Conservation (phyloP, 2,329 filamentous ascomycete genomes). For the Lizonia empirigonia region DNA sequence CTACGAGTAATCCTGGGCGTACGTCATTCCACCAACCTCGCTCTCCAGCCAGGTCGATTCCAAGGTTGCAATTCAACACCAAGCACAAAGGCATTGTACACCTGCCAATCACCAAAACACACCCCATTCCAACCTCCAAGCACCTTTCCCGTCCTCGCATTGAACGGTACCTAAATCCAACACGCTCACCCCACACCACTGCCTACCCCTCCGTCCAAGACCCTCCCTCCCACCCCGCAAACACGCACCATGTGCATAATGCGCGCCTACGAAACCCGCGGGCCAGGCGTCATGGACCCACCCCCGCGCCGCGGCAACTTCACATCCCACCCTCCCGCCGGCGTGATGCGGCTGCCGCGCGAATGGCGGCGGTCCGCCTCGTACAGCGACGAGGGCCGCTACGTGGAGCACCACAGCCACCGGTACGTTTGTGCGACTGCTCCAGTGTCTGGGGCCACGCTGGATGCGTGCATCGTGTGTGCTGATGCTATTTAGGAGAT, state of each 20-base stretch:
- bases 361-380: conserved; percentile 38
- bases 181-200: not conserved
- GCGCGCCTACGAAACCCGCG: conserved; percentile 36
- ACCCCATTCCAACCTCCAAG: not conserved
- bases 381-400: conserved; percentile 27
- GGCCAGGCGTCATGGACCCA: conserved; percentile 37
- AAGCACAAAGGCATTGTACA: conserved; percentile 10
- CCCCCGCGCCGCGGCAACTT: conserved; percentile 40
- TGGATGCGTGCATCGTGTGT: not conserved
- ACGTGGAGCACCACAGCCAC: conserved; percentile 16
- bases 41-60: not conserved
- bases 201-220: not conserved
- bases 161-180: too few species aligned
- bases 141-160: not conserved
- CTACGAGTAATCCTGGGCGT: conserved; percentile 2
- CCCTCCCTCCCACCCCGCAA: not conserved
- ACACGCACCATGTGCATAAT: conserved; percentile 41
- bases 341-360: conserved; percentile 41
- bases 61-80: conserved; percentile 8
- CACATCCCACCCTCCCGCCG: conserved; percentile 42
- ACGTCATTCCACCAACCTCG: conserved; percentile 13
- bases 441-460: too few species aligned
- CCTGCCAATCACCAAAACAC: not conserved
- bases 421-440: too few species aligned
- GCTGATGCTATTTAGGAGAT: conserved; percentile 13